Conservation (phyloP, 1,284 basidiomycete species). For the Microbotryum lychnidis-dioicae region DNA sequence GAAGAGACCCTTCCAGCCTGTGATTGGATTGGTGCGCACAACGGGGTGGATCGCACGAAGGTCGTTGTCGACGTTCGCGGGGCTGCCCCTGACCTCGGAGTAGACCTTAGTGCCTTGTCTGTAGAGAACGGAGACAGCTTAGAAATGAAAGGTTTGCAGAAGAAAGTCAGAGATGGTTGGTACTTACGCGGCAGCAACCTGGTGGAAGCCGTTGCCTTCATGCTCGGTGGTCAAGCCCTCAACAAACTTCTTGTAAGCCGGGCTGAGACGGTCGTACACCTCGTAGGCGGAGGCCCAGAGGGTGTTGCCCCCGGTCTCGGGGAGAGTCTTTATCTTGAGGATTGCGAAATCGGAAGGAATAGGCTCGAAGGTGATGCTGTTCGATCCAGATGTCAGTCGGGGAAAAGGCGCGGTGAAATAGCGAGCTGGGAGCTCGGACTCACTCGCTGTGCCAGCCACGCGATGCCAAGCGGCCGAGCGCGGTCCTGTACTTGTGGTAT, state of each 20-base stretch:
- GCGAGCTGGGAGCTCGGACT: background rate
- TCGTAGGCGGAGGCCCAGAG: slow-evolving; percentile 33
- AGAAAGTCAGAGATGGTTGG: background rate
- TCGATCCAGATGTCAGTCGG: background rate
- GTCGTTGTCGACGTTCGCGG: slow-evolving; percentile 26
- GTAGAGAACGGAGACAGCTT: background rate
- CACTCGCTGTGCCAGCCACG: slow-evolving; percentile 10
- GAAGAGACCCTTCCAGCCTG: slow-evolving; percentile 57
- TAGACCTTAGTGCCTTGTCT: slow-evolving; percentile 1
- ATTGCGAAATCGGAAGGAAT: slow-evolving; percentile 32
- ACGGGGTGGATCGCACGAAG: slow-evolving; percentile 34
- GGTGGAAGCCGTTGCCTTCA: slow-evolving; percentile 6
- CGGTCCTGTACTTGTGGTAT: background rate
- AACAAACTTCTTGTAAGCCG: slow-evolving; percentile 16
- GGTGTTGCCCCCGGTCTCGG: slow-evolving; percentile 18
- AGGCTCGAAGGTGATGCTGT: slow-evolving; percentile 33
- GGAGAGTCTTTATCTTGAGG: slow-evolving; percentile 11
- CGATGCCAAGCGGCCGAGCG: background rate
- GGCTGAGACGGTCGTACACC: slow-evolving; percentile 34
- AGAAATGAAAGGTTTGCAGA: background rate
- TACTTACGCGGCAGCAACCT: slow-evolving; percentile 3
- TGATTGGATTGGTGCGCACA: slow-evolving; percentile 49
- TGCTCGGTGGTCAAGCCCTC: slow-evolving; percentile 24
- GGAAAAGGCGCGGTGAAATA: background rate
- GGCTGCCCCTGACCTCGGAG: slow-evolving; percentile 4